A percentile compares a stretch with the other conserved stretches of the same genome.
phyloP scores from a whole-genome alignment of 139 green algal genomes.

The Coccomyxa sp. region DNA sequence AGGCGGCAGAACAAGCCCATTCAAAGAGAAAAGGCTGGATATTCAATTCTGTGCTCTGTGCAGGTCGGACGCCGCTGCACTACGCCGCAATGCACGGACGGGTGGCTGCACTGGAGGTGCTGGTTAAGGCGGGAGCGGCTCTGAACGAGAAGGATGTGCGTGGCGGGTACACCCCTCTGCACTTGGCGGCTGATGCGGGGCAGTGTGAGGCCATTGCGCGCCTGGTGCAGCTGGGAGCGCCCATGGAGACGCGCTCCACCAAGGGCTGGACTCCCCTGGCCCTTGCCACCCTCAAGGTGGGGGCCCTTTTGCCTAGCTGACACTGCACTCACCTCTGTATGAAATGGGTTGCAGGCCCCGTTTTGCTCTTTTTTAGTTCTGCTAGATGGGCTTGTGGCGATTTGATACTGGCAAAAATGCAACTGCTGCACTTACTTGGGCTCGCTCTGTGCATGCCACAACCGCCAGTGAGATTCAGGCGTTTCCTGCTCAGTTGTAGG shows the following conservation, averaged over 20 bases:
- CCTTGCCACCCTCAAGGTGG: constrained; percentile 50
- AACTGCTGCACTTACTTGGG: no score
- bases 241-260: constrained; percentile 25
- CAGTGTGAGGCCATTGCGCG: constrained; percentile 39
- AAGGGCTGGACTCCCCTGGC: constrained; percentile 45
- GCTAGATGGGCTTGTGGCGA: no score
- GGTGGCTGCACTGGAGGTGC: constrained; percentile 31
- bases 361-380: no score
- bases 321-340: not conserved
- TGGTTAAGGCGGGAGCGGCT: constrained; percentile 37
- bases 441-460: no score
- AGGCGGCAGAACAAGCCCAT: no score
- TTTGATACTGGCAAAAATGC: no score
- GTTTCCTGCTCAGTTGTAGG: no score
- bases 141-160: constrained; percentile 29
- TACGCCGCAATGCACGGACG: constrained; percentile 55
- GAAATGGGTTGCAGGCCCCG: no score
- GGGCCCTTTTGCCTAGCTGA: not conserved
- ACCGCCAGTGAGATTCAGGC: no score
- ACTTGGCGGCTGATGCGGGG: constrained; percentile 54
- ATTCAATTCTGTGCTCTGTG: not conserved
- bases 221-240: constrained; percentile 34
- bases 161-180: constrained; percentile 46
- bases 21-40: no score
- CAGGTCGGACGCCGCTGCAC: constrained; percentile 51